phyloP scores from a whole-genome alignment of 129 eudicot genomes.

The Mikania micrantha region DNA sequence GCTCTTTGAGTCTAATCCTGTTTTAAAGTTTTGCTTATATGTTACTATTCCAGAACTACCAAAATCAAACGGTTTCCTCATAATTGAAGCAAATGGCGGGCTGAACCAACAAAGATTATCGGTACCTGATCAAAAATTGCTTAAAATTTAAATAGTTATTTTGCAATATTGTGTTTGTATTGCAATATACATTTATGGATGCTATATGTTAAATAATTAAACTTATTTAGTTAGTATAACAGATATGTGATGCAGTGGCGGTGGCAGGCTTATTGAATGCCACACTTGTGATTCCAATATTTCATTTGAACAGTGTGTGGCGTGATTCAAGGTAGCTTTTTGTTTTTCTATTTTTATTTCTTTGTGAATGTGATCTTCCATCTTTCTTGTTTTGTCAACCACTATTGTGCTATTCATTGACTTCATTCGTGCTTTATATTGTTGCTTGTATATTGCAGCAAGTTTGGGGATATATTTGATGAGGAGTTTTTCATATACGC shows the following conservation, averaged over 20 bases:
- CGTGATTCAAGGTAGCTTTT: conserved; percentile 76
- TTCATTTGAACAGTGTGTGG: conserved; percentile 97
- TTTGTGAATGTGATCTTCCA: neutral
- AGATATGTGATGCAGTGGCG: conserved; percentile 99
- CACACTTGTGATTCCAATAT: conserved; percentile 92
- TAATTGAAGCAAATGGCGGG: conserved; percentile 98
- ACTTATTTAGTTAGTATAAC: conserved; percentile 21
- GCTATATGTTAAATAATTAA: neutral
- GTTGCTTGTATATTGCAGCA: conserved; percentile 37
- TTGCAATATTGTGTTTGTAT: neutral
- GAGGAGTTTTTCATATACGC: conserved; percentile 96
- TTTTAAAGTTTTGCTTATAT: conserved; percentile 1
- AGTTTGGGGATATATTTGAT: conserved; percentile 94
- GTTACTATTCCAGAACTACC: conserved; percentile 48
- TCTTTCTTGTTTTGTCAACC: neutral
- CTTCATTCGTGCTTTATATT: neutral
- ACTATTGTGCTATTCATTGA: neutral
- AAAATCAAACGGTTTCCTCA: conserved; percentile 81
- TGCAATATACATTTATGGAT: neutral
- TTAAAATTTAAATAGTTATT: neutral
- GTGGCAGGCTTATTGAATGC: conserved; percentile 96
- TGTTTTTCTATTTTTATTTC: neutral
- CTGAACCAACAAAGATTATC: conserved; percentile 95
- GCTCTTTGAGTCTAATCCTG: neutral
- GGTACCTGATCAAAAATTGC: conserved; percentile 38